Base-by-base conservation (phyloP, 257 asterid genomes). In the Nicotiana paniculata region DNA sequence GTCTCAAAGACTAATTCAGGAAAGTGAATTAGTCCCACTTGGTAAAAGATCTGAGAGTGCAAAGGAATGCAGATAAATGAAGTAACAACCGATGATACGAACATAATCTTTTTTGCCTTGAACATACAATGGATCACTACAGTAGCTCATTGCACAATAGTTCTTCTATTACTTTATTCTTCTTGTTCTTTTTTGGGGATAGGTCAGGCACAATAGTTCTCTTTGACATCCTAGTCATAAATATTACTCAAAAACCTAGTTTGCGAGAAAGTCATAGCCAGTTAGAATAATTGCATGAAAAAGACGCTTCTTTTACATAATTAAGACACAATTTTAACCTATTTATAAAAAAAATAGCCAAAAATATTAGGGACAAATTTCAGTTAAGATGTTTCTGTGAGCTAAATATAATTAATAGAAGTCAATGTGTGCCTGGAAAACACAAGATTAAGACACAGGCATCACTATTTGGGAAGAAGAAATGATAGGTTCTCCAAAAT, bases 1-100 rank as follows among this genome's bases (percentile, higher is more conserved):
- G 75, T 48, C 75, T 67, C 75, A 67, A 67, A 67, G 75, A 67
- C 15, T 67, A 17, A 67, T 32, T 67, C 72, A 67, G 75, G 51
- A 33, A 67, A 33, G 53, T 6, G 48, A 33, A 33, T 24, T 67
- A 67, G 8, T 33, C 18, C 75, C 75, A 16, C 75, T 6, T 33
- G 0, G 48, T 32, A 32, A 67, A 64, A 17, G 16, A 21, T 66
- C 75, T 28, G 28, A 51, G 63, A 72, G 26, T 51, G 43, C 62
- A 51, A 74, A 74, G 43, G 28, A 21, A 26, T 75, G 63, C 63
- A 48, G 79, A 75, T 51, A 51, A 75, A 51, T 26, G 46, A 43
- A 75, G 79, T 15, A 74, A 74, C 11, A 74, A 26, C 28, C 28
- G 28, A 16, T 75, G 53, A 26, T 15, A 48, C 53, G 26, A 48